Evolutionary conservation across 2,329 filamentous ascomycete genomes (phyloP).

Genomic region (Cercospora sp.): DNA sequence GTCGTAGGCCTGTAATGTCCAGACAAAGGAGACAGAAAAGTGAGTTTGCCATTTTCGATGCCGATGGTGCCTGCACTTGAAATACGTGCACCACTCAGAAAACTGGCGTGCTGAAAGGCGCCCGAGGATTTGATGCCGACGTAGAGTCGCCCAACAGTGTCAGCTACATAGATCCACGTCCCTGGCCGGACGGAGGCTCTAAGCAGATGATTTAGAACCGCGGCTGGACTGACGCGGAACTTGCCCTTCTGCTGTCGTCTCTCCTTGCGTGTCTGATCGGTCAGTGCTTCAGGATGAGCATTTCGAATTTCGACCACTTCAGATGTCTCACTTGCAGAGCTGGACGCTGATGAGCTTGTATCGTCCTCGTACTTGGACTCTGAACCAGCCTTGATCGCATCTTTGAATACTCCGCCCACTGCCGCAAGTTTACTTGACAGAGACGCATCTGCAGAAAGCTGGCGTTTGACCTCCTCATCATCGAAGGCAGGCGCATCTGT

Average conservation of each 20-base stretch:
- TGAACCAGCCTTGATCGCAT: slow-evolving; percentile 12
- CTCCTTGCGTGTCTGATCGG: slow-evolving; percentile 50
- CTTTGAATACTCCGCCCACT: slow-evolving; percentile 19
- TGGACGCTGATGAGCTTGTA: slow-evolving; percentile 9
- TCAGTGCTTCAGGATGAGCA: slow-evolving; percentile 13
- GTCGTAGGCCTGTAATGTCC: slow-evolving; percentile 86
- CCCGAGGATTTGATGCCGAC: slow-evolving; percentile 86
- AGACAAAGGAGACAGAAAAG: slow-evolving; percentile 64
- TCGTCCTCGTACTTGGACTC: slow-evolving; percentile 11
- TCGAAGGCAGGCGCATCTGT: slow-evolving; percentile 44
- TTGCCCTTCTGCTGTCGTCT: slow-evolving; percentile 39
- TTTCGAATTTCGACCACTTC: neutral
- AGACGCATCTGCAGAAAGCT: slow-evolving; percentile 16
- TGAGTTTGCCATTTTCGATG: slow-evolving; percentile 74
- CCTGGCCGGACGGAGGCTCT: slow-evolving; percentile 77
- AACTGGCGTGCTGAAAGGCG: slow-evolving; percentile 88
- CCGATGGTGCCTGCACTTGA: slow-evolving; percentile 80
- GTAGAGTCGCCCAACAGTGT: slow-evolving; percentile 80
- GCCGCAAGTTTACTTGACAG: slow-evolving; percentile 24
- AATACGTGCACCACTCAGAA: slow-evolving; percentile 78
- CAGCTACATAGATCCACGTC: slow-evolving; percentile 90
- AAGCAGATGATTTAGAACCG: slow-evolving; percentile 74
- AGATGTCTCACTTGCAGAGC: slow-evolving; percentile 48
- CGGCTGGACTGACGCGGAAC: slow-evolving; percentile 68
- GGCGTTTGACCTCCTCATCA: slow-evolving; percentile 19